These are phyloP conservation scores for Boletus reticulatus DNA, from an alignment of 768 basidiomycete genomes.

Conservation along the genomic window DNA sequence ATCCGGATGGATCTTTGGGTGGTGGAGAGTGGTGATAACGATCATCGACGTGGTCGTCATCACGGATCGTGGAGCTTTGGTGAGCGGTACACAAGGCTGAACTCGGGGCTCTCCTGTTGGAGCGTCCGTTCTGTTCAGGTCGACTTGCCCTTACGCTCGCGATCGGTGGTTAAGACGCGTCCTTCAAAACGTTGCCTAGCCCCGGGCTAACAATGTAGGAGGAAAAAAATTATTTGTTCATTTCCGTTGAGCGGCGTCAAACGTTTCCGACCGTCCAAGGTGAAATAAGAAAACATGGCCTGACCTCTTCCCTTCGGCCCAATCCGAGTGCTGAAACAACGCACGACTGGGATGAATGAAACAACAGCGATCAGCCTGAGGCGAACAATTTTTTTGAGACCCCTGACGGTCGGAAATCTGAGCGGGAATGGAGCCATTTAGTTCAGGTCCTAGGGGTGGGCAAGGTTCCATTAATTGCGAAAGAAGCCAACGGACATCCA, in stretches of 20 bases:
- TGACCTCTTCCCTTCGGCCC: conserved; percentile 12
- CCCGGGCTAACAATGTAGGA: conserved; percentile 14
- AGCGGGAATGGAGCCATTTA: background rate
- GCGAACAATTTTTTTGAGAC: conserved; percentile 15
- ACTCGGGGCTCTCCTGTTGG: background rate
- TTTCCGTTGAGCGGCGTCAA: conserved; percentile 26
- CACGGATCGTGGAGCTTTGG: conserved; percentile 14
- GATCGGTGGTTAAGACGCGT: conserved; percentile 15
- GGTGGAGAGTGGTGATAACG: conserved; percentile 11
- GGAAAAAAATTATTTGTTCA: conserved; percentile 29
- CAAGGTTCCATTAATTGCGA: conserved; percentile 24
- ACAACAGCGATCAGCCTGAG: conserved; percentile 2
- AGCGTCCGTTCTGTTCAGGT: background rate
- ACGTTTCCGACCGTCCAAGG: conserved; percentile 1
- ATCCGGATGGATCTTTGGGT: conserved; percentile 22
- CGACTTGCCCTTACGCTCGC: background rate
- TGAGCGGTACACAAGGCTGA: conserved; percentile 6
- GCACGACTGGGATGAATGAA: conserved; percentile 18
- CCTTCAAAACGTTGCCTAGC: conserved; percentile 9
- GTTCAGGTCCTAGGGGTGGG: conserved; percentile 5
- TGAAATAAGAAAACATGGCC: conserved; percentile 24
- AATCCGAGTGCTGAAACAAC: background rate
- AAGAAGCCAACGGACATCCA: background rate
- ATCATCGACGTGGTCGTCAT: conserved; percentile 5
- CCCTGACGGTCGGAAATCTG: conserved; percentile 10